Evolutionary conservation across 371 early-diverging fungal species (phyloP).

Genomic region (Syncephalastrum monosporum): DNA sequence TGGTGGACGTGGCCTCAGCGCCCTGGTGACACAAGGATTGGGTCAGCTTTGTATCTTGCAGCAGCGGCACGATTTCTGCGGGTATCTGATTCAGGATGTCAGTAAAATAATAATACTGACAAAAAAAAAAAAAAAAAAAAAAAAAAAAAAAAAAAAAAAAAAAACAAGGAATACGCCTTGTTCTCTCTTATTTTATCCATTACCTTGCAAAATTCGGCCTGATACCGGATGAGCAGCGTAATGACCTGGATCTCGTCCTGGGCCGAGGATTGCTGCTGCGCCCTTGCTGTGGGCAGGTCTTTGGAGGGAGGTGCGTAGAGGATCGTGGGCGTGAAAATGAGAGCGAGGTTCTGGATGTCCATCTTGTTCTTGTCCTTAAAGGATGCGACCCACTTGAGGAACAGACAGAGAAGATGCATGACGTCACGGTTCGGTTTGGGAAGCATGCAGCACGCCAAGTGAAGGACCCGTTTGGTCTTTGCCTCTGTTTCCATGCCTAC

Average conservation of each 20-base stretch:
- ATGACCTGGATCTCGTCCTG: conserved; percentile 68
- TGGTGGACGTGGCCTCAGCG: conserved; percentile 24
- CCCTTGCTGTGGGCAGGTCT: conserved; percentile 5
- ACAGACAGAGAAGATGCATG: conserved; percentile 74
- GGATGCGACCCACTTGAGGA: conserved; percentile 79
- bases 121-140: not conserved
- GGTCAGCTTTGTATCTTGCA: conserved; percentile 24
- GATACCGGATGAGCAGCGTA: conserved; percentile 65
- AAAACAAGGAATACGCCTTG: not conserved
- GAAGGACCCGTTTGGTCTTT: conserved; percentile 59
- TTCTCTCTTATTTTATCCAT: not conserved
- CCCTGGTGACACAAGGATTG: conserved; percentile 11
- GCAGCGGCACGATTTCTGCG: conserved; percentile 11
- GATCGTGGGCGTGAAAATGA: conserved; percentile 92
- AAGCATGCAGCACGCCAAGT: conserved; percentile 76
- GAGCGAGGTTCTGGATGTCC: conserved; percentile 87
- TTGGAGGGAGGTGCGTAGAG: conserved; percentile 67
- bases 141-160: not conserved
- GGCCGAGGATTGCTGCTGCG: conserved; percentile 54
- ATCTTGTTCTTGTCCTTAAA: conserved; percentile 80
- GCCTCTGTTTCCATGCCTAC: conserved; percentile 39
- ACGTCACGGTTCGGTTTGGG: conserved; percentile 90
- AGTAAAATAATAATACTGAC: not conserved
- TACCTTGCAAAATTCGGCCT: conserved; percentile 71
- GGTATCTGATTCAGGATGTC: conserved; percentile 14